phyloP scores from a whole-genome alignment of 139 green algal species.

The Chlamydomonas sphaeroides region DNA sequence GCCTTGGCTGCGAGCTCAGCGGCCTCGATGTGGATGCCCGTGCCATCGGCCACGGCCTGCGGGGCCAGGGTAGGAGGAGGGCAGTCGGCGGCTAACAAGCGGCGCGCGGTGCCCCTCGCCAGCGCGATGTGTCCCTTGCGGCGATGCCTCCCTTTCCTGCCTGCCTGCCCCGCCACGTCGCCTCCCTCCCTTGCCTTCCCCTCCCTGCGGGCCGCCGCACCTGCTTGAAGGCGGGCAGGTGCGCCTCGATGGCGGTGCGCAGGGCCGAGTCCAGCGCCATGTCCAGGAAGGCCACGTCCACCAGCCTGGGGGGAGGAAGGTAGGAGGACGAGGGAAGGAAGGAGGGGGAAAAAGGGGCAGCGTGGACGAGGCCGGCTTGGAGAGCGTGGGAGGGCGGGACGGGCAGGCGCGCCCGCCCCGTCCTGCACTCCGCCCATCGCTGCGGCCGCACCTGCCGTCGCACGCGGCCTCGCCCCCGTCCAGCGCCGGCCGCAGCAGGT shows the following conservation, averaged over 20 bases:
- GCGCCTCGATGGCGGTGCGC: conserved; percentile 59
- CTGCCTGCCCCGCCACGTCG: too few species aligned
- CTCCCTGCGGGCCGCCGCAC: too few species aligned
- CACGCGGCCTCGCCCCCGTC: conserved; percentile 43
- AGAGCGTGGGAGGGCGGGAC: neutral
- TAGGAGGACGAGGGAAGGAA: too few species aligned
- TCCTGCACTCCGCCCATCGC: too few species aligned
- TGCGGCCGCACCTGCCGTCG: conserved; percentile 7
- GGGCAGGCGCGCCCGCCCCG: too few species aligned
- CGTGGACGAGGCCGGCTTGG: neutral
- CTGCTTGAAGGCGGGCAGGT: neutral
- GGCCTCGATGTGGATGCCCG: conserved; percentile 1
- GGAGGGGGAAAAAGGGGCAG: neutral
- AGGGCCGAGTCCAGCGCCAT: conserved; percentile 64
- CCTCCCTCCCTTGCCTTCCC: too few species aligned
- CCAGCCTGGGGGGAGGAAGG: conserved; percentile 46
- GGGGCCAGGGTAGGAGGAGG: too few species aligned
- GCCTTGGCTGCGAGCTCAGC: neutral
- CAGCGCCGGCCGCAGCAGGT: conserved; percentile 39
- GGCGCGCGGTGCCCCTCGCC: too few species aligned
- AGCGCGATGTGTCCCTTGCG: too few species aligned
- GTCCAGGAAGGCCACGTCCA: conserved; percentile 79
- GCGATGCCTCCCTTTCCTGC: too few species aligned
- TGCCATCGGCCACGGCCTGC: neutral
- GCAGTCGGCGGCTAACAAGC: too few species aligned